Conservation (phyloP, 192 early-diverging fungal genomes). For the Gonapodya prolifera region DNA sequence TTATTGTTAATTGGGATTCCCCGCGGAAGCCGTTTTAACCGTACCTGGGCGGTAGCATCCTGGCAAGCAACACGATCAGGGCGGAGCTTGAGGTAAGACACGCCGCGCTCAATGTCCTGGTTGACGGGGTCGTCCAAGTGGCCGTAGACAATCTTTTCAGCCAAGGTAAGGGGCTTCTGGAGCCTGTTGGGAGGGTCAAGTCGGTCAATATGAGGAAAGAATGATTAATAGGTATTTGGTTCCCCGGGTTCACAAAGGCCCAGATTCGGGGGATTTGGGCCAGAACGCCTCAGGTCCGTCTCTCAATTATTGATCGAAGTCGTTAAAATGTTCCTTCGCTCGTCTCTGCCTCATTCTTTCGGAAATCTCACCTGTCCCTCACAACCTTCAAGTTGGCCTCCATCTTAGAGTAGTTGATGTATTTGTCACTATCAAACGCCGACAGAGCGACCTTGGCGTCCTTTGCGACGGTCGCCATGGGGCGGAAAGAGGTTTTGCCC, state of each 20-base stretch:
- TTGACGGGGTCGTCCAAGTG: conserved; percentile 91
- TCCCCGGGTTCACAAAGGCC: conserved; percentile 1
- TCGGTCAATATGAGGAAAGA: too few species aligned
- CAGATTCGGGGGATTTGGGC: conserved; percentile 8
- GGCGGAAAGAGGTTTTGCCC: too few species aligned
- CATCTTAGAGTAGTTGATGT: conserved; percentile 95
- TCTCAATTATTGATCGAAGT: background rate
- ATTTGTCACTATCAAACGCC: conserved; percentile 77
- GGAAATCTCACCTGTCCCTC: conserved; percentile 59
- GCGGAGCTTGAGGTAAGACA: conserved; percentile 87
- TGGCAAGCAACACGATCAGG: conserved; percentile 99
- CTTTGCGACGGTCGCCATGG: background rate
- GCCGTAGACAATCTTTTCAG: conserved; percentile 97
- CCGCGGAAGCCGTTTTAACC: background rate
- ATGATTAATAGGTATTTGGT: conserved; percentile 2
- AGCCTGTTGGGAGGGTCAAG: conserved; percentile 41
- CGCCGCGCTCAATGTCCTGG: conserved; percentile 87
- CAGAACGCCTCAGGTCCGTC: background rate
- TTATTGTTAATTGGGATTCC: too few species aligned
- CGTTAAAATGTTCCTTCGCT: conserved; percentile 3
- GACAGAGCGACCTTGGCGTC: conserved; percentile 77
- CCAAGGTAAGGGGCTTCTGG: conserved; percentile 78
- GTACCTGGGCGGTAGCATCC: conserved; percentile 85
- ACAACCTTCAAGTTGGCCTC: conserved; percentile 92
- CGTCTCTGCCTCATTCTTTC: background rate